Conservation (phyloP, 208 protist genomes). For the Wallacemonas sp. region DNA sequence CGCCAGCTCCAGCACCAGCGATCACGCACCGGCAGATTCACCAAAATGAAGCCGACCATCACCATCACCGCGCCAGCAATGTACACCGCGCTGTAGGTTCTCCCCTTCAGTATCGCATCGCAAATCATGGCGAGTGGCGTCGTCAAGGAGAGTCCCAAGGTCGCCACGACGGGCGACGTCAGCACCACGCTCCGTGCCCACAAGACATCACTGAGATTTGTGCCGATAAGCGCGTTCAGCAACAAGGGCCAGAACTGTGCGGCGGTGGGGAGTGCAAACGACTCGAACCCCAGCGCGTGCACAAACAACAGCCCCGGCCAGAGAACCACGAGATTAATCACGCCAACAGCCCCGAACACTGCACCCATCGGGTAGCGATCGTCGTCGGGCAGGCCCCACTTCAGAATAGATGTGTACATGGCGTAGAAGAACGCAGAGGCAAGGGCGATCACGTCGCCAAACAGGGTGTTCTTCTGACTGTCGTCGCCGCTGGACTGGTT, state of each 20-base stretch:
- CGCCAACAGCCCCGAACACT: constrained; percentile 88
- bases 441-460: constrained; percentile 72
- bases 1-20: constrained; percentile 13
- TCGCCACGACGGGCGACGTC: constrained; percentile 90
- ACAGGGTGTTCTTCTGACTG: constrained; percentile 35
- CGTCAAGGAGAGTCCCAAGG: constrained; percentile 85
- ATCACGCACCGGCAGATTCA: constrained; percentile 53
- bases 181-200: constrained; percentile 90
- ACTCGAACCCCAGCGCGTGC: constrained; percentile 54
- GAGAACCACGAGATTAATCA: constrained; percentile 72
- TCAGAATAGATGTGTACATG: constrained; percentile 87
- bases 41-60: constrained; percentile 74
- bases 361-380: constrained; percentile 84
- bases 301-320: constrained; percentile 77
- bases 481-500: constrained; percentile 15
- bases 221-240: constrained; percentile 86
- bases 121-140: constrained; percentile 89
- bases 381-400: constrained; percentile 79
- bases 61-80: constrained; percentile 72
- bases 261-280: constrained; percentile 58
- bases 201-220: constrained; percentile 90
- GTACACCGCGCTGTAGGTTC: constrained; percentile 57
- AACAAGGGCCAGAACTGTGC: constrained; percentile 72
- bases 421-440: constrained; percentile 89
- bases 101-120: constrained; percentile 57